A percentile compares a stretch with the other conserved stretches of the same genome.
Conservation (phyloP, 257 asterid genomes). For the Linaria vulgaris region DNA sequence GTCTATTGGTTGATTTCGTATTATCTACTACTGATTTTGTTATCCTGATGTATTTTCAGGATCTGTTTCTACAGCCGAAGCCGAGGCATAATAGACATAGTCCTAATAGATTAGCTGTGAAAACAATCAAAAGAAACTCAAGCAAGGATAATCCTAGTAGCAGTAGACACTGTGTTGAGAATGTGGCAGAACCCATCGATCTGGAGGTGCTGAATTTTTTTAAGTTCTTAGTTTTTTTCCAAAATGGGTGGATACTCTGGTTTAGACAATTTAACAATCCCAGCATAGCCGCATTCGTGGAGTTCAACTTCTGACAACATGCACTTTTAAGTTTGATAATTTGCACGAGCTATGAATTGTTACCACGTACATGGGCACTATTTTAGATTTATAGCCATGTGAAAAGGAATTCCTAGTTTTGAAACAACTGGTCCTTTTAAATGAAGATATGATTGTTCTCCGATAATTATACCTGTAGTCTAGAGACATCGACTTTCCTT, state of each 20-base stretch:
- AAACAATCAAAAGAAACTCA: conserved; percentile 28
- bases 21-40: conserved; percentile 10
- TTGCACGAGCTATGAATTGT: too few relatives aligned
- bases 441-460: conserved; percentile 7
- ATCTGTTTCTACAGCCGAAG: conserved; percentile 33
- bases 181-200: conserved; percentile 24
- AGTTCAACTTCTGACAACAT: background rate
- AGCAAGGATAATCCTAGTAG: conserved; percentile 29
- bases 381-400: background rate
- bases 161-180: conserved; percentile 31
- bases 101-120: conserved; percentile 30
- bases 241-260: conserved; percentile 3
- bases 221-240: conserved; percentile 7
- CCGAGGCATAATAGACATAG: conserved; percentile 27
- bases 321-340: background rate
- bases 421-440: background rate
- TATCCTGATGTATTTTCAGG: conserved; percentile 25
- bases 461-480: background rate
- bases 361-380: background rate
- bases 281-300: background rate
- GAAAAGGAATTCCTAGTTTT: background rate
- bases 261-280: conserved; percentile 6
- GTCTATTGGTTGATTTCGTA: conserved; percentile 3
- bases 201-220: conserved; percentile 38
- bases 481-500: too few relatives aligned